Evolutionary conservation across 140 eudicot genomes (phyloP).

Genomic region (Cichorium intybus): DNA sequence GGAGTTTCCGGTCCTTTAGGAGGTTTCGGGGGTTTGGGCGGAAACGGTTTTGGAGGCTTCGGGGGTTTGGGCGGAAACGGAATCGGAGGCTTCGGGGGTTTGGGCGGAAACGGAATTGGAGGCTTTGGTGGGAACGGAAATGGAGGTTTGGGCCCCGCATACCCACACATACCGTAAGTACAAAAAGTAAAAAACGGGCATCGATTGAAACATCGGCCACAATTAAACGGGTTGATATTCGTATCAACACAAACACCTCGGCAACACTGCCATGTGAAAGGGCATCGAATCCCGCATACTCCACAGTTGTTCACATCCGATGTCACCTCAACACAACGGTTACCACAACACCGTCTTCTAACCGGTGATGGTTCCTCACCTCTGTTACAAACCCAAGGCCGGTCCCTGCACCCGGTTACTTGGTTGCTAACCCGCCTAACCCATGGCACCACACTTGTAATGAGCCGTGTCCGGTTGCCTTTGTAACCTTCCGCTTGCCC

Average conservation of each 20-base stretch:
- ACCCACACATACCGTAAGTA: conserved; percentile 64
- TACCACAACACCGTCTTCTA: conserved; percentile 45
- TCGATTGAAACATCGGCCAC: conserved; percentile 49
- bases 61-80: conserved; percentile 22
- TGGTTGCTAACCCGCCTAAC: conserved; percentile 39
- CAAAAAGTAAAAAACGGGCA: conserved; percentile 50
- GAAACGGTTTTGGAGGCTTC: conserved; percentile 23
- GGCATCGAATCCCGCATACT: conserved; percentile 63
- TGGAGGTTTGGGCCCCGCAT: conserved; percentile 49
- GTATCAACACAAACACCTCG: conserved; percentile 49
- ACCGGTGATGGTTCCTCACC: conserved; percentile 34
- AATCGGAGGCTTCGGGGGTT: conserved; percentile 20
- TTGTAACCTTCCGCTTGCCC: conserved; percentile 20
- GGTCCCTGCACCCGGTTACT: conserved; percentile 40
- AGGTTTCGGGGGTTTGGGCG: conserved; percentile 26
- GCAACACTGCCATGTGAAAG: conserved; percentile 59
- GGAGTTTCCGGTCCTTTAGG: conserved; percentile 24
- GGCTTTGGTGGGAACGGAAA: conserved; percentile 47
- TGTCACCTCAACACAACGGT: conserved; percentile 60
- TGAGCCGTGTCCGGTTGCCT: conserved; percentile 25
- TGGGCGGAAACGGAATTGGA: conserved; percentile 45
- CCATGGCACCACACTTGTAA: conserved; percentile 48
- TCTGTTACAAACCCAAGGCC: conserved; percentile 52
- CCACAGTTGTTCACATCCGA: conserved; percentile 63
- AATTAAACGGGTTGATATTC: conserved; percentile 42